Evolutionary conservation across 345 rosid genomes (phyloP), one percentile per base, ranked within the genome.

Genomic region (Populus pruinosa): DNA sequence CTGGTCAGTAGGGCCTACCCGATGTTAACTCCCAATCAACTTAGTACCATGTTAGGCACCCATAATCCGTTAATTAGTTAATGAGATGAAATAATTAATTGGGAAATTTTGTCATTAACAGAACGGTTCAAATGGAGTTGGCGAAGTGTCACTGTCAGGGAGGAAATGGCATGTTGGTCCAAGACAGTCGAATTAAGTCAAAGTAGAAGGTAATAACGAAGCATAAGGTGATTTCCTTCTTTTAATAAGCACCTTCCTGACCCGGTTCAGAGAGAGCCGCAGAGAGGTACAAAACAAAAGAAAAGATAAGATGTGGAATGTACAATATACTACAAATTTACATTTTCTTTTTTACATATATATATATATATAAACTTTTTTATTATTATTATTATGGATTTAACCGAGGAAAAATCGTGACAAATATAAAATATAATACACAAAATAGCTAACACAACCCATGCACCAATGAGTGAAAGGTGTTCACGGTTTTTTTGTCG

Each of bases 401-500:
- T 31, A 31, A 31, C 36, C 0, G 36, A 4, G 36, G 0, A 33
- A 5, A 33, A 33, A 33, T 33, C 36, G 5, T 33, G 36, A 33
- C 4, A 4, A 4, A 4, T 4, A 33, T 33, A 33, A 4, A 33
- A 33, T 4, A 33, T 33, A 33, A 33, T 33, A 33, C 0, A 4
- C 5, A 31, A 33, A 33, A 33, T 4, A 33, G 5, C 0, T 4
- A 33, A 33, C 35, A 0, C 35, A 4, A 33, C 35, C 5, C 5
- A 4, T 33, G 5, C 5, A 0, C 36, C 0, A 33, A 4, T 33
- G 36, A 0, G 5, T 4, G 5, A 33, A 33, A 33, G 4, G 5
- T 0, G 5, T 33, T 33, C 0, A 0, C 5, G 0, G 0, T 33
- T 33, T 4, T 33, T 33, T 33, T 0, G 5, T 0, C 0, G 5